Percentiles rank a stretch among this genome's conserved stretches.
Evolutionary conservation across 805 yeast species (phyloP).

Genomic region (Zygosaccharomyces kombuchaensis): DNA sequence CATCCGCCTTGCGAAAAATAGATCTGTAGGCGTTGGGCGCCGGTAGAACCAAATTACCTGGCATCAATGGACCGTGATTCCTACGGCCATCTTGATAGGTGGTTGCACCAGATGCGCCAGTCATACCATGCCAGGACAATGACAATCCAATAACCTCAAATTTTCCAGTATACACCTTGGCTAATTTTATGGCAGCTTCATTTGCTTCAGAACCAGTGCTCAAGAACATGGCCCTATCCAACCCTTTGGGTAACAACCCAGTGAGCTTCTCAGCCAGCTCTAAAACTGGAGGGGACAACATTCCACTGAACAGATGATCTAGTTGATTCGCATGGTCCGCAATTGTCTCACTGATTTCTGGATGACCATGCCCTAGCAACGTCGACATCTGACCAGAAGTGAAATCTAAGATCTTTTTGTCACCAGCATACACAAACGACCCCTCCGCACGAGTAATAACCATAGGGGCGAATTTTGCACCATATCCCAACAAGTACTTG

Average conservation of each 20-base stretch:
- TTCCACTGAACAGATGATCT: slow-evolving; percentile 28
- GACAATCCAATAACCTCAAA: slow-evolving; percentile 30
- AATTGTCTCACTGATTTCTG: slow-evolving; percentile 26
- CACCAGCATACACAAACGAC: slow-evolving; percentile 24
- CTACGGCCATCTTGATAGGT: slow-evolving; percentile 30
- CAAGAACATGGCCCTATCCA: slow-evolving; percentile 26
- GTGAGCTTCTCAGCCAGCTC: slow-evolving; percentile 31
- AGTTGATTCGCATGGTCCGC: slow-evolving; percentile 20
- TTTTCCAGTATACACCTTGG: slow-evolving; percentile 28
- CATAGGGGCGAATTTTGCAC: slow-evolving; percentile 19
- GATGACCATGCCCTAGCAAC: slow-evolving; percentile 31
- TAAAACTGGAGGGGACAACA: slow-evolving; percentile 30
- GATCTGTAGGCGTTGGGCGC: slow-evolving; percentile 30
- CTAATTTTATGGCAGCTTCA: slow-evolving; percentile 35
- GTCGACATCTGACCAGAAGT: slow-evolving; percentile 30
- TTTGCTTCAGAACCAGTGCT: slow-evolving; percentile 36
- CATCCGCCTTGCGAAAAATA: slow-evolving; percentile 27
- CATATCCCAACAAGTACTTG: slow-evolving; percentile 15
- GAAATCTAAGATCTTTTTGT: slow-evolving; percentile 25
- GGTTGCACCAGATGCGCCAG: slow-evolving; percentile 26
- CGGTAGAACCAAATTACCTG: slow-evolving; percentile 28
- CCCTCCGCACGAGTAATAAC: slow-evolving; percentile 24
- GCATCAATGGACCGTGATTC: slow-evolving; percentile 30
- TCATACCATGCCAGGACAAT: slow-evolving; percentile 33
- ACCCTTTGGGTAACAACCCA: slow-evolving; percentile 20